A percentile compares a stretch with the other conserved stretches of the same genome.
These are phyloP conservation scores for Carex sylvatica DNA, from an alignment of 202 grass and related monocot genomes.

Conservation along the genomic window DNA sequence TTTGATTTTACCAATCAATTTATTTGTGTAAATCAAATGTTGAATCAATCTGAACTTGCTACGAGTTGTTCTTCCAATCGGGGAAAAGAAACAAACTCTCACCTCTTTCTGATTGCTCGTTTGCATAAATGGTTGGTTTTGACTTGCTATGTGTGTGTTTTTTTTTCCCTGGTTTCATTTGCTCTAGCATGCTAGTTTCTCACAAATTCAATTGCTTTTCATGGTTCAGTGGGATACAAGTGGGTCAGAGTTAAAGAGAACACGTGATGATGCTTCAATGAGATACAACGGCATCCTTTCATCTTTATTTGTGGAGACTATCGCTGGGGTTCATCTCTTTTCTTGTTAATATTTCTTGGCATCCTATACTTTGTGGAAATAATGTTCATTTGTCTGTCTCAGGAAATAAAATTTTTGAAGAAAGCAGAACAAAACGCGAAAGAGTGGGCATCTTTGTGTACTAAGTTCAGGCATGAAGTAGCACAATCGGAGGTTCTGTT, in stretches of 20 bases:
- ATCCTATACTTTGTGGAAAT: not conserved
- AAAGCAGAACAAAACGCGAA: not conserved
- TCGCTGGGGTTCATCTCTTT: not conserved
- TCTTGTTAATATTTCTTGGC: not conserved
- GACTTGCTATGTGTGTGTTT: too few relatives aligned
- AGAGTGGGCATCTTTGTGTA: not conserved
- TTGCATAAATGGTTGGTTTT: too few relatives aligned
- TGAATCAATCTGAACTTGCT: too few relatives aligned
- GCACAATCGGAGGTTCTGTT: not conserved
- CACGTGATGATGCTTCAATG: not conserved
- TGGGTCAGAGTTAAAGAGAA: not conserved
- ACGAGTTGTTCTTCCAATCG: too few relatives aligned
- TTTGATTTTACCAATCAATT: not conserved
- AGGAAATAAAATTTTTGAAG: not conserved
- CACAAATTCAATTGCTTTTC: not conserved
- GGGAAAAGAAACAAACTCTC: too few relatives aligned
- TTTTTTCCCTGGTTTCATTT: not conserved
- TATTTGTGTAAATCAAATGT: too few relatives aligned
- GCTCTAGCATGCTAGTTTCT: not conserved
- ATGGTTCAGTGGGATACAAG: not conserved
- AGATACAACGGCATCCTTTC: not conserved
- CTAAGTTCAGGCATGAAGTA: not conserved
- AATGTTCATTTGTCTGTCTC: not conserved
- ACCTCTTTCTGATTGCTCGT: too few relatives aligned
- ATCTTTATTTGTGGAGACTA: not conserved